A percentile compares a stretch with the other conserved stretches of the same genome.
These are phyloP conservation scores for Metschnikowia gruessii DNA, from an alignment of 805 yeast species.

Conservation along the genomic window DNA sequence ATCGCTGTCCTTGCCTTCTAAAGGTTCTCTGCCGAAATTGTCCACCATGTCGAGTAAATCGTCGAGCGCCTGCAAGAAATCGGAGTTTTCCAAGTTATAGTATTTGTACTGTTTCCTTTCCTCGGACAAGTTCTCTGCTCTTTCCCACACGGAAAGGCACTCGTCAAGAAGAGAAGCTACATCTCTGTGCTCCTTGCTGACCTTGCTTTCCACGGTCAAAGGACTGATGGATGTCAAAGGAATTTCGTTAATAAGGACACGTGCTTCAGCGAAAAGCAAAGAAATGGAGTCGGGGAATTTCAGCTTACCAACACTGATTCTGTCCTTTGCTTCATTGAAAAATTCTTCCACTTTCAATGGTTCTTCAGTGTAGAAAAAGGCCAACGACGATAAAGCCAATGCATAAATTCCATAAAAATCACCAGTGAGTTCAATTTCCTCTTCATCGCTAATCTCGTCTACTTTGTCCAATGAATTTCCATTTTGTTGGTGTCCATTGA, in stretches of 20 bases:
- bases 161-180: conserved; percentile 43
- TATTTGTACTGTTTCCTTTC: conserved; percentile 26
- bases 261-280: conserved; percentile 52
- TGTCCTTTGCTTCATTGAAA: conserved; percentile 70
- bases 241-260: conserved; percentile 54
- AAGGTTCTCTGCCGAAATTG: conserved; percentile 56
- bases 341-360: conserved; percentile 48
- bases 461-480: neutral
- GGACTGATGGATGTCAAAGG: conserved; percentile 56
- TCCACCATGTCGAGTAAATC: conserved; percentile 67
- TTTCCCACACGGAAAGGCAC: conserved; percentile 46
- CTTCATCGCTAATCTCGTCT: conserved; percentile 8
- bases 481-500: conserved; percentile 6
- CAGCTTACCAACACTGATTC: conserved; percentile 58
- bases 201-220: conserved; percentile 42
- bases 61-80: conserved; percentile 56
- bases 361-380: conserved; percentile 51
- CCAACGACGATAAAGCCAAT: conserved; percentile 61
- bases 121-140: conserved; percentile 35
- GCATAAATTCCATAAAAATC: conserved; percentile 74
- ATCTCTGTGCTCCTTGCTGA: conserved; percentile 26
- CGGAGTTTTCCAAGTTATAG: conserved; percentile 44
- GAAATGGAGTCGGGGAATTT: conserved; percentile 45
- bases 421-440: conserved; percentile 32
- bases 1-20: conserved; percentile 52